Evolutionary conservation across 306 rosid genomes (phyloP).

Genomic region (Acacia confusa): DNA sequence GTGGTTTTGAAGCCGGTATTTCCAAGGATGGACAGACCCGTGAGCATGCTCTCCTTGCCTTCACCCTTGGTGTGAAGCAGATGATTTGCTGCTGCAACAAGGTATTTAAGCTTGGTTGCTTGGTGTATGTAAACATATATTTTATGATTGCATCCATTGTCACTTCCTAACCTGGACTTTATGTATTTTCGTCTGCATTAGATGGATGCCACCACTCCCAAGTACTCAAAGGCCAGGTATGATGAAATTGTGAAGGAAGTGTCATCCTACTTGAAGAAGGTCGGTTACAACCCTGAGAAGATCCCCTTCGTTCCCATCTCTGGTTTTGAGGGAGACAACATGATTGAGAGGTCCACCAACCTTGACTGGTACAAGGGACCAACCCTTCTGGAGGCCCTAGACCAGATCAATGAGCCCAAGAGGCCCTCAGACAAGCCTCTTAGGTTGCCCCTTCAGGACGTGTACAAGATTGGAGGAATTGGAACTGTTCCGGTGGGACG

Average conservation of each 20-base stretch:
- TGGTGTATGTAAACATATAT: background rate
- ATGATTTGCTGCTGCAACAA: conserved; percentile 96
- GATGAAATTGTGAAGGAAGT: conserved; percentile 96
- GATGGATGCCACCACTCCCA: conserved; percentile 96
- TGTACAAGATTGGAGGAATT: conserved; percentile 95
- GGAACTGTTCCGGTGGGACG: conserved; percentile 96
- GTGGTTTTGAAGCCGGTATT: conserved; percentile 94
- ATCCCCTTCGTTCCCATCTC: conserved; percentile 89
- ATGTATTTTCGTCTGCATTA: conserved; percentile 5
- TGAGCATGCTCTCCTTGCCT: conserved; percentile 92
- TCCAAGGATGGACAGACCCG: conserved; percentile 98
- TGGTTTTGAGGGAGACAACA: conserved; percentile 92
- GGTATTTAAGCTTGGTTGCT: conserved; percentile 31
- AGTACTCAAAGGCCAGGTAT: conserved; percentile 83
- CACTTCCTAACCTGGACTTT: background rate
- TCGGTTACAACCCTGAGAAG: conserved; percentile 87
- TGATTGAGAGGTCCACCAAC: conserved; percentile 89
- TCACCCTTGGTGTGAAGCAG: conserved; percentile 91
- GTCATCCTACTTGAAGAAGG: conserved; percentile 87
- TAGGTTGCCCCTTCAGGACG: conserved; percentile 90
- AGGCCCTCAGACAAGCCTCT: conserved; percentile 92
- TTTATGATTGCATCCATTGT: background rate
- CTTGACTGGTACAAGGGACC: conserved; percentile 99
- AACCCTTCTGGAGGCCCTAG: conserved; percentile 89
- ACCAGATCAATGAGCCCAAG: conserved; percentile 72